Evolutionary conservation across 768 basidiomycete genomes (phyloP), one percentile per base, ranked within the genome.

Genomic region (Stropharia rugosoannulata): DNA sequence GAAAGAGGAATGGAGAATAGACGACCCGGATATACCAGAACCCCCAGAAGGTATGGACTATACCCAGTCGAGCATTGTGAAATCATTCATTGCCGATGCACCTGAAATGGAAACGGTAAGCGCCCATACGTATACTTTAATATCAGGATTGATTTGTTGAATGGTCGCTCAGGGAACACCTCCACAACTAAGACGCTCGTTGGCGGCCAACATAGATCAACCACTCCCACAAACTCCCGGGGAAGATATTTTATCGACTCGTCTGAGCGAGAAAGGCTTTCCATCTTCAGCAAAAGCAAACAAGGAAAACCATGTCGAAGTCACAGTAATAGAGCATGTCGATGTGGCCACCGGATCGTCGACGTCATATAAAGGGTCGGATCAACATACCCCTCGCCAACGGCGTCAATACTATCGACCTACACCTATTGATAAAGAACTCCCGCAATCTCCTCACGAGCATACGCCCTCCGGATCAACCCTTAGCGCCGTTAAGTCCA

Each of bases 401-500:
- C 57, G 54, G 22, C 56, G 61, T 12, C 63, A 51, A 1, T 60
- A 64, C 39, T 58, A 64, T 38, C 58, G 63, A 22, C 68, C 67
- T 2, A 67, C 66, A 6, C 68, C 68, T n/a, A 52, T 64, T 22
- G 61, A 59, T 53, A 63, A 67, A 35, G 64, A 62, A 1, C 62
- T 68, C 4, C 66, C 69, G 16, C 70, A 67, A 8, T 63, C 67
- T n/a, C 71, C 70, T 0, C 75, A 74, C 59, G 72, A 71, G 51
- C 68, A 72, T 5, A 75, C 74, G 3, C 68, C 61, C 48, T 77
- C 72, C 6, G 75, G 73, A 1, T 75, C 74, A 16, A 76, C 74
- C 0, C 76, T 77, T 62, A 78, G 73, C 65, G 75, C 72, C 22
- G 76, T 77, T 57, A 73, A 71, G 49, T 73, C 74, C 0, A 62